Conservation (phyloP, 2,329 filamentous ascomycete species). For the Basipetospora chlamydospora region DNA sequence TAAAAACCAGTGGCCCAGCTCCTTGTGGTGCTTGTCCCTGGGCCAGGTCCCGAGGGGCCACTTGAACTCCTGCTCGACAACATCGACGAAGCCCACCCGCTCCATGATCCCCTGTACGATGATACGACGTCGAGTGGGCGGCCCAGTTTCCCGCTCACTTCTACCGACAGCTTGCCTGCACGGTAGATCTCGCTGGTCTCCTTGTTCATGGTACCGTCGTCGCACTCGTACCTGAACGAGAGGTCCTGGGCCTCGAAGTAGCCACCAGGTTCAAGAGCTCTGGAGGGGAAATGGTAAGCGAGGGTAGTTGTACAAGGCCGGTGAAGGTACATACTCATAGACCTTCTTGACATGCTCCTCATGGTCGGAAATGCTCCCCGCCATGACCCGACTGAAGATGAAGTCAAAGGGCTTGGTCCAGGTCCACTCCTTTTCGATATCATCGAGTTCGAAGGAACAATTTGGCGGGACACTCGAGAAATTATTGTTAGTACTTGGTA, state of each 20-base stretch:
- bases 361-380: constrained; percentile 13
- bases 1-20: constrained; percentile 24
- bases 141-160: constrained; percentile 15
- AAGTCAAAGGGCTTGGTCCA: constrained; percentile 39
- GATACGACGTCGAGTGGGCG: constrained; percentile 14
- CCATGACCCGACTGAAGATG: constrained; percentile 39
- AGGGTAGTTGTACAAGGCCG: constrained; percentile 30
- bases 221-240: constrained; percentile 22
- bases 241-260: constrained; percentile 19
- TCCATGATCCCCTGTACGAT: constrained; percentile 10
- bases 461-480: constrained; percentile 35
- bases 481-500: neutral
- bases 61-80: constrained; percentile 13
- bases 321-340: neutral
- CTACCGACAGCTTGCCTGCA: constrained; percentile 15
- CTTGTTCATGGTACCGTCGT: constrained; percentile 15
- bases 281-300: constrained; percentile 32
- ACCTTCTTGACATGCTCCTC: neutral
- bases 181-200: constrained; percentile 13
- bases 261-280: constrained; percentile 40
- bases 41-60: constrained; percentile 30
- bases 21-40: constrained; percentile 27
- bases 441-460: constrained; percentile 48
- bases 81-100: constrained; percentile 14
- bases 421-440: constrained; percentile 37